These are phyloP conservation scores for Apiospora arundinis DNA, from an alignment of 2,329 filamentous ascomycete genomes.

Conservation along the genomic window DNA sequence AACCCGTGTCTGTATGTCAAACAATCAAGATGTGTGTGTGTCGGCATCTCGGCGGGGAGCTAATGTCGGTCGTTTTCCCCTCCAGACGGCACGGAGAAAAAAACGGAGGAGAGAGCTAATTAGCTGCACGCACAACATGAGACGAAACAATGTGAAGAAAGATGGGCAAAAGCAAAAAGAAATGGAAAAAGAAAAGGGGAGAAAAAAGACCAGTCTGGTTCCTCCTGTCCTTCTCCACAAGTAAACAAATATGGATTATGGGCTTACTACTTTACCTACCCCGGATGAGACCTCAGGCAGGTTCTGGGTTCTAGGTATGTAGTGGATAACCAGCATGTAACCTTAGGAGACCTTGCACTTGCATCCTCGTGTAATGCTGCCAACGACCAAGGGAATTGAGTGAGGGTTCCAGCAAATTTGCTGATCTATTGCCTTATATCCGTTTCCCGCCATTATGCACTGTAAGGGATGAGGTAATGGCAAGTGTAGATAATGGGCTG, in stretches of 20 bases:
- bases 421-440: not conserved
- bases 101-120: not conserved
- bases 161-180: not conserved
- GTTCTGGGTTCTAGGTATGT: not conserved
- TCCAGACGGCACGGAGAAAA: conserved; percentile 12
- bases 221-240: not conserved
- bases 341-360: conserved; percentile 1
- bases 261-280: not conserved
- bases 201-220: not conserved
- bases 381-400: not conserved
- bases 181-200: not conserved
- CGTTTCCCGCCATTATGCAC: not conserved
- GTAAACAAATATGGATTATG: not conserved
- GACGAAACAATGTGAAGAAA: not conserved
- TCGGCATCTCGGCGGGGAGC: conserved; percentile 3
- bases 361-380: not conserved
- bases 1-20: no score
- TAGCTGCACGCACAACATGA: not conserved
- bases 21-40: no score
- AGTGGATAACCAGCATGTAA: not conserved
- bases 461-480: not conserved
- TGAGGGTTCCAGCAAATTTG: not conserved
- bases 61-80: not conserved
- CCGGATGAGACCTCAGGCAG: not conserved
- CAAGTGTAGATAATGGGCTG: not conserved